These are phyloP conservation scores for Spergularia azorica DNA, from an alignment of 179 eudicot species.

Conservation along the genomic window DNA sequence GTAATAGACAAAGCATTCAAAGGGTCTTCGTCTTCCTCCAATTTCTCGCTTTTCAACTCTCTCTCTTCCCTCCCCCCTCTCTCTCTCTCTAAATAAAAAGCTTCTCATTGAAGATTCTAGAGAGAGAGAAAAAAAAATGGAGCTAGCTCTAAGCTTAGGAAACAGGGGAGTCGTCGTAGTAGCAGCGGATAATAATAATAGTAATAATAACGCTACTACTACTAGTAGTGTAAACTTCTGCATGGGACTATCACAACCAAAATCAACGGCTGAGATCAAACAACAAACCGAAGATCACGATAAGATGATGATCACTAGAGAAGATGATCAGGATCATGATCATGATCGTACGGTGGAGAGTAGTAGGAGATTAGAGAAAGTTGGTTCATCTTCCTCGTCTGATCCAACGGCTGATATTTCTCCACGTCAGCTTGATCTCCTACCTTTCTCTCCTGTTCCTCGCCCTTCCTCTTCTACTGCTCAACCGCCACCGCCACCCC, in stretches of 20 bases:
- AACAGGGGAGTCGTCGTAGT: constrained; percentile 28
- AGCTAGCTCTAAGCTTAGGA: constrained; percentile 75
- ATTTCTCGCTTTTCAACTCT: background rate
- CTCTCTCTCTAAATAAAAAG: constrained; percentile 11
- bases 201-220: background rate
- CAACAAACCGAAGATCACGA: background rate
- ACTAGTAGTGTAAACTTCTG: constrained; percentile 40
- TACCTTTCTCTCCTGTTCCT: constrained; percentile 60
- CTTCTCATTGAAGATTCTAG: no score
- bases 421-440: constrained; percentile 62
- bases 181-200: constrained; percentile 8
- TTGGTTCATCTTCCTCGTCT: constrained; percentile 29
- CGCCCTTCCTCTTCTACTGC: constrained; percentile 26
- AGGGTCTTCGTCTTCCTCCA: constrained; percentile 13
- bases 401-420: constrained; percentile 47
- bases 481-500: constrained; percentile 27
- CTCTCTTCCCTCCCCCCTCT: background rate
- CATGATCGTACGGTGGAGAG: constrained; percentile 13
- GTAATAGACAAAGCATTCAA: constrained; percentile 29
- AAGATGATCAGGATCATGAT: background rate
- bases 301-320: background rate
- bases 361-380: constrained; percentile 15
- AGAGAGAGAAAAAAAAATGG: constrained; percentile 38
- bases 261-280: constrained; percentile 27
- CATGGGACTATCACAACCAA: constrained; percentile 39